These are phyloP conservation scores for Zangia roseola DNA, from an alignment of 768 basidiomycete genomes.

Conservation along the genomic window DNA sequence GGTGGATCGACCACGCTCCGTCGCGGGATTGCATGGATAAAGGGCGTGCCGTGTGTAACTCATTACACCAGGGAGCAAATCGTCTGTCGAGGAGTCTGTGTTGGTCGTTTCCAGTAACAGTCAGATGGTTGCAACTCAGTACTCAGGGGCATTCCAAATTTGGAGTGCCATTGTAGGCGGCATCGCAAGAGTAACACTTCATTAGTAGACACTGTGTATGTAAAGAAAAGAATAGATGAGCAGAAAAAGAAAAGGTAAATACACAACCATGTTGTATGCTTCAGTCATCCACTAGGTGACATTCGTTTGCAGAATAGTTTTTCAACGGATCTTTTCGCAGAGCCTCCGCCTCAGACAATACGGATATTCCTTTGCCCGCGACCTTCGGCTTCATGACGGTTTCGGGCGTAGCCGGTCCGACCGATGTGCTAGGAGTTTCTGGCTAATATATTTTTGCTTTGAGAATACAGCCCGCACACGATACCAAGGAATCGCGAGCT, in stretches of 20 bases:
- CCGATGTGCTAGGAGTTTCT: conserved; percentile 24
- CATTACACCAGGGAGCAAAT: conserved; percentile 33
- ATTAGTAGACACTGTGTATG: conserved; percentile 1
- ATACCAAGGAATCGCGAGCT: conserved; percentile 21
- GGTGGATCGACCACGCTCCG: conserved; percentile 64
- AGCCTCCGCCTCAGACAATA: conserved; percentile 71
- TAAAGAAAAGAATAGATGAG: conserved; percentile 10
- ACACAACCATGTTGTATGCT: not conserved
- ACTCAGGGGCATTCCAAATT: conserved; percentile 21
- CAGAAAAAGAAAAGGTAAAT: conserved; percentile 10
- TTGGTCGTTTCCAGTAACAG: conserved; percentile 1
- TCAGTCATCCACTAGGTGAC: conserved; percentile 23
- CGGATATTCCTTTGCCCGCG: conserved; percentile 39
- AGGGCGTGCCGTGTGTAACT: conserved; percentile 49
- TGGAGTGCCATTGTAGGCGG: not conserved
- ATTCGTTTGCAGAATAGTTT: conserved; percentile 52
- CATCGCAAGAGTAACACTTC: not conserved
- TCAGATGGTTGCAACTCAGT: conserved; percentile 11
- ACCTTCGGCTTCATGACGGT: conserved; percentile 70
- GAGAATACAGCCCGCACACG: conserved; percentile 7
- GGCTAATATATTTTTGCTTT: conserved; percentile 16
- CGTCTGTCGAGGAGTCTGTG: not conserved
- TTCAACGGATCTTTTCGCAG: conserved; percentile 77
- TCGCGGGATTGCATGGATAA: conserved; percentile 69
- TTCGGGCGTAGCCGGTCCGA: conserved; percentile 39